Base-by-base conservation (phyloP, 2,329 filamentous ascomycete species). In the Drechslerella stenobrocha region DNA sequence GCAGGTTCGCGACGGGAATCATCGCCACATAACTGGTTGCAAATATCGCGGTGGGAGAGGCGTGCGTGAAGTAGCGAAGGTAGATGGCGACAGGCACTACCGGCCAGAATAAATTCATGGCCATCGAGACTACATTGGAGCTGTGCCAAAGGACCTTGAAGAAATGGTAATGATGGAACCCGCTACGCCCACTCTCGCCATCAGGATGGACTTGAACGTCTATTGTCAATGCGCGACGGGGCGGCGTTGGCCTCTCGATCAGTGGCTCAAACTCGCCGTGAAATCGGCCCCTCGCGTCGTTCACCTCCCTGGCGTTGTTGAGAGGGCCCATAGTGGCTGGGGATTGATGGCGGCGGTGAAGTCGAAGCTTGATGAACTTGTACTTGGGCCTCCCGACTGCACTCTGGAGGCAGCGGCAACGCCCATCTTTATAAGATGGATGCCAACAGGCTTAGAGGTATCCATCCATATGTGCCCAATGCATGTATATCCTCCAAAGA, bases 21-120 rank as follows among this genome's bases (percentile, higher is more conserved):
- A 90, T 90, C 71, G 86, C 86, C 66, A 90, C 82, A 74, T 90
- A 90, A 47, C 85, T 85, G 60, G 88, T 80, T 51, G 82, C 79
- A 76, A 90, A 90, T 53, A 86, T 83, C 75, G 82, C 81, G 0
- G 88, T 77, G 71, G 87, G 80, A 63, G 81, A 77, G 22, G 35
- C 50, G 50, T 86, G 79, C 0, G 80, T 79, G 18, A 78, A 78
- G 70, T 83, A 84, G 70, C 83, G 67, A 2, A 70, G 47, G 18
- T 37, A 35, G 1, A 72, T 7, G 72, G 77, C 79, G 52, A 55
- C 22, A 8, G 59, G 69, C 22, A 67, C 73, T 7, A 65, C 34
- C 7, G 70, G 70, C 59, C 57, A 65, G 34, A 70, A 52, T 20
- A 51, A 51, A 32, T 90, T 90, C 73, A 87, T 85, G 51, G 80